Evolutionary conservation across 192 early-diverging fungal species (phyloP).

Genomic region (Rhizophagus prolifer): DNA sequence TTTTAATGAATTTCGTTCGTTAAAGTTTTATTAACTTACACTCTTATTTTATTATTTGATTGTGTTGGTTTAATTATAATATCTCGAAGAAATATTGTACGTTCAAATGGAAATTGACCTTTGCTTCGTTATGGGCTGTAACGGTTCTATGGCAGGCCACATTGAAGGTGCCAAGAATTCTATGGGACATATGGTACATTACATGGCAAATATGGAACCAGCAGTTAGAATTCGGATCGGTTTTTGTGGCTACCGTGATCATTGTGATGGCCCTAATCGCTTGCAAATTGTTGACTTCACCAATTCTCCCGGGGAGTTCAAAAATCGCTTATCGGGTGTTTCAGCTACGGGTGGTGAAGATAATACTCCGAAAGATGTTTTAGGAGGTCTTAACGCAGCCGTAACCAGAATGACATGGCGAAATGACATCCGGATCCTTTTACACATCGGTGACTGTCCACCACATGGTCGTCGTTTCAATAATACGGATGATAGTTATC

Average conservation of each 20-base stretch:
- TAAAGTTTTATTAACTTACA: no score
- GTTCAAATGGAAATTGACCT: not conserved
- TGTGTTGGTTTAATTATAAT: no score
- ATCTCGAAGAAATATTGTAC: no score
- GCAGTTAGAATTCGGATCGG: conserved; percentile 19
- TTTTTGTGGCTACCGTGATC: conserved; percentile 31
- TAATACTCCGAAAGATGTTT: not conserved
- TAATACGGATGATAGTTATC: conserved; percentile 3
- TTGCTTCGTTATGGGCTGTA: not conserved
- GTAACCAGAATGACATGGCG: conserved; percentile 17
- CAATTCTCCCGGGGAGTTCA: not conserved
- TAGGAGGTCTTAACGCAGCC: conserved; percentile 28
- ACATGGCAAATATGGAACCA: conserved; percentile 10
- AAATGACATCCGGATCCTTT: conserved; percentile 1
- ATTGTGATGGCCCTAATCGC: not conserved
- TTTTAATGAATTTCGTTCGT: no score
- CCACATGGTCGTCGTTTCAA: conserved; percentile 25
- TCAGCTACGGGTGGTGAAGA: not conserved
- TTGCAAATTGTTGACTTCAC: not conserved
- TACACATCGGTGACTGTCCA: conserved; percentile 28
- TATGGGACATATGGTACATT: conserved; percentile 2
- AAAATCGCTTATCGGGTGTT: not conserved
- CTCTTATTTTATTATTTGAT: no score
- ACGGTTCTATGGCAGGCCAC: conserved; percentile 3
- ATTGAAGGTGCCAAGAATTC: conserved; percentile 15